Evolutionary conservation across 768 basidiomycete genomes (phyloP).

Genomic region (Pholiota molesta): DNA sequence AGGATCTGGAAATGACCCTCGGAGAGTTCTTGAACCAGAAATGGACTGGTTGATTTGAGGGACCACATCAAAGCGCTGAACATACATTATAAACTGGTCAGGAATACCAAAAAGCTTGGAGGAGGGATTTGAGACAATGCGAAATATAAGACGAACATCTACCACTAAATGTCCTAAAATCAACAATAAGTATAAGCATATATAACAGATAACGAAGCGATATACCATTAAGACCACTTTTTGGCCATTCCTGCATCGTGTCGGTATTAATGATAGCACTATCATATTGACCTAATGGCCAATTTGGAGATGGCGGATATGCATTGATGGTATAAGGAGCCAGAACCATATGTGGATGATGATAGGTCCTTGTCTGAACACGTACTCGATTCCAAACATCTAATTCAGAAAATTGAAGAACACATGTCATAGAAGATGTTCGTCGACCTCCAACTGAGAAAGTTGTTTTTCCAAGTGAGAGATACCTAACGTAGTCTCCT

Average conservation of each 20-base stretch:
- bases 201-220: background rate
- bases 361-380: slow-evolving; percentile 27
- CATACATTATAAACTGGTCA: slow-evolving; percentile 26
- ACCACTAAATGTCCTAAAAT: slow-evolving; percentile 19
- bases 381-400: slow-evolving; percentile 29
- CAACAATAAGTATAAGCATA: background rate
- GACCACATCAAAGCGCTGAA: slow-evolving; percentile 27
- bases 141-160: slow-evolving; percentile 16
- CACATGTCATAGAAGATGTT: background rate
- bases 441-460: slow-evolving; percentile 18
- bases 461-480: background rate
- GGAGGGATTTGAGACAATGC: slow-evolving; percentile 6
- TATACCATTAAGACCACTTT: slow-evolving; percentile 24
- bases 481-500: slow-evolving; percentile 20
- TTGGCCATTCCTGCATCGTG: slow-evolving; percentile 15
- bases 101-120: too few relatives aligned
- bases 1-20: slow-evolving; percentile 23
- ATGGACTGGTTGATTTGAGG: slow-evolving; percentile 15
- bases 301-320: slow-evolving; percentile 19
- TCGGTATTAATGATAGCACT: slow-evolving; percentile 23
- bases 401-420: slow-evolving; percentile 24
- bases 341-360: slow-evolving; percentile 21
- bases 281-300: slow-evolving; percentile 25
- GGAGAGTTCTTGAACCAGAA: background rate
- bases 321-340: slow-evolving; percentile 27